Percentiles rank a stretch among this genome's conserved stretches.
These are phyloP conservation scores for Rhypophila decipiens DNA, from an alignment of 495 filamentous ascomycete species.

Conservation along the genomic window DNA sequence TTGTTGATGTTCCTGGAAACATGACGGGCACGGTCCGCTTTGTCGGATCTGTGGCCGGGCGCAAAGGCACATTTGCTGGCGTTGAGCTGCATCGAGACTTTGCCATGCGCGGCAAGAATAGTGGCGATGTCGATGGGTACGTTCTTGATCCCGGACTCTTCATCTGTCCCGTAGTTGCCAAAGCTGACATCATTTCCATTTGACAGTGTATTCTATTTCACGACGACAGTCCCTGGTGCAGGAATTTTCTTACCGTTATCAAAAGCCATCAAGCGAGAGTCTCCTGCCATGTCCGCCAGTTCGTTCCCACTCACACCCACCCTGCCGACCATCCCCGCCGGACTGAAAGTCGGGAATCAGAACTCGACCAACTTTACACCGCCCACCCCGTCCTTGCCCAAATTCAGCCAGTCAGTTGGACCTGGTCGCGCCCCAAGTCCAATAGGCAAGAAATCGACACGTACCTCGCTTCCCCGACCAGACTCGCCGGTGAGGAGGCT, in stretches of 20 bases:
- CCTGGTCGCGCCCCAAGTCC: constrained; percentile 68
- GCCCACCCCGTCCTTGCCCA: constrained; percentile 55
- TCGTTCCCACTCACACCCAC: constrained; percentile 64
- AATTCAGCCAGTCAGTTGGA: constrained; percentile 83
- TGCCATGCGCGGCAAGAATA: constrained; percentile 85
- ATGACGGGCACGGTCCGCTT: constrained; percentile 91
- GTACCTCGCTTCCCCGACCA: constrained; percentile 76
- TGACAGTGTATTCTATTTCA: constrained; percentile 71
- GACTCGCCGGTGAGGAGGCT: constrained; percentile 70
- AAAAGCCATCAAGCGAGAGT: constrained; percentile 67
- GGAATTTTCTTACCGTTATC: constrained; percentile 93
- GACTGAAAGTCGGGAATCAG: constrained; percentile 45
- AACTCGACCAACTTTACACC: constrained; percentile 53
- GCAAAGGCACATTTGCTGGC: constrained; percentile 89
- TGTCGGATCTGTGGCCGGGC: constrained; percentile 78
- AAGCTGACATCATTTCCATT: background rate
- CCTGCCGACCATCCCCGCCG: constrained; percentile 49
- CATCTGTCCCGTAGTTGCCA: background rate
- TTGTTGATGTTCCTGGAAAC: constrained; percentile 88
- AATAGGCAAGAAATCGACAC: constrained; percentile 58
- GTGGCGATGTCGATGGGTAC: constrained; percentile 92
- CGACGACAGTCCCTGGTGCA: constrained; percentile 65
- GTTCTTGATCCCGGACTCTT: constrained; percentile 11
- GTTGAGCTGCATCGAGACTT: constrained; percentile 82
- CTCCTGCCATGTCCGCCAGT: constrained; percentile 46